phyloP scores from a whole-genome alignment of 768 basidiomycete genomes.

The Chiua virens region DNA sequence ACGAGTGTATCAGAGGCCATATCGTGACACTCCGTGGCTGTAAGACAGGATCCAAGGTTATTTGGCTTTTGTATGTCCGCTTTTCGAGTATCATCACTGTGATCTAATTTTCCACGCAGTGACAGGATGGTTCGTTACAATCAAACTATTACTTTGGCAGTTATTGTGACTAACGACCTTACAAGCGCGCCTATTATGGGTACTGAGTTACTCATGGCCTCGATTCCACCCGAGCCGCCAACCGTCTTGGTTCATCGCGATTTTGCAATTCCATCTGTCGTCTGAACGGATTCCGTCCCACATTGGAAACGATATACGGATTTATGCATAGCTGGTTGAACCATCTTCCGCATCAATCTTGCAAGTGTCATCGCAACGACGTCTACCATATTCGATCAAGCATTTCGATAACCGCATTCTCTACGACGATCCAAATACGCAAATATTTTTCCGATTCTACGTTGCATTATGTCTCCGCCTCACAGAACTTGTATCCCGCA shows the following conservation, averaged over 20 bases:
- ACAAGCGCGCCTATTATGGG: constrained; percentile 64
- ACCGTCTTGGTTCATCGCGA: constrained; percentile 30
- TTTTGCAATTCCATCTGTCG: constrained; percentile 24
- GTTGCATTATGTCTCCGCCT: constrained; percentile 15
- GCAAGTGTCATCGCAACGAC: constrained; percentile 20
- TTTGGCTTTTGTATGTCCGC: constrained; percentile 72
- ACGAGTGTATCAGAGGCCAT: constrained; percentile 84
- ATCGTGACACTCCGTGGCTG: constrained; percentile 89
- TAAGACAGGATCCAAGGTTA: constrained; percentile 89
- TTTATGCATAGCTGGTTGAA: constrained; percentile 25
- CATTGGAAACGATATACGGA: constrained; percentile 26
- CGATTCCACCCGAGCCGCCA: constrained; percentile 11
- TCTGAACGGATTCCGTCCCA: constrained; percentile 12
- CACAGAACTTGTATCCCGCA: constrained; percentile 22
- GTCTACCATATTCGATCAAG: constrained; percentile 23
- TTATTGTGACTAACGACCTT: constrained; percentile 14
- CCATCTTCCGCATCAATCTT: constrained; percentile 32
- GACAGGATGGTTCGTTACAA: constrained; percentile 52
- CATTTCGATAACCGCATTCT: constrained; percentile 26
- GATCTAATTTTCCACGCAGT: constrained; percentile 32
- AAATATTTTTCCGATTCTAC: constrained; percentile 25
- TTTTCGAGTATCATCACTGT: background rate
- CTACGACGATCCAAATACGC: constrained; percentile 22
- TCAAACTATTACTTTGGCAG: background rate
- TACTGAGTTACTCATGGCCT: constrained; percentile 35